A percentile compares a stretch with the other conserved stretches of the same genome.
Evolutionary conservation across 257 asterid species (phyloP).

Genomic region (Echites panduratus): DNA sequence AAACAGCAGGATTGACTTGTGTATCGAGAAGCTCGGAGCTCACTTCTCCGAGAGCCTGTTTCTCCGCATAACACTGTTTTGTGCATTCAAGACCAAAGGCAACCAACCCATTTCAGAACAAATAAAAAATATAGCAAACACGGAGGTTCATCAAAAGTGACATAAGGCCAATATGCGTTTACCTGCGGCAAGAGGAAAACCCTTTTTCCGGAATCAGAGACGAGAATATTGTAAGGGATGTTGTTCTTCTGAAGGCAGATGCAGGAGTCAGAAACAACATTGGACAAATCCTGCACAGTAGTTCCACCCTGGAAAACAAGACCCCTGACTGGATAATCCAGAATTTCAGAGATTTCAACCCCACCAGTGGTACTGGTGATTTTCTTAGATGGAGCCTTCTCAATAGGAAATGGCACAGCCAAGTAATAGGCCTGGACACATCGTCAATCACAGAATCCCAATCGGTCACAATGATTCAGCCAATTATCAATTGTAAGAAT

Average conservation of each 20-base stretch:
- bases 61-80: conserved; percentile 93
- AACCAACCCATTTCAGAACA: conserved; percentile 1
- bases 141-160: background rate
- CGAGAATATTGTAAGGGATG: conserved; percentile 77
- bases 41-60: conserved; percentile 95
- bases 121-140: background rate
- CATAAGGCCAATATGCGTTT: background rate
- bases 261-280: conserved; percentile 64
- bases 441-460: background rate
- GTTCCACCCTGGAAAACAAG: conserved; percentile 74
- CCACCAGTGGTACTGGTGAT: conserved; percentile 43
- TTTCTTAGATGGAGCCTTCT: conserved; percentile 37
- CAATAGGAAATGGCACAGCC: conserved; percentile 33
- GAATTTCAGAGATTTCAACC: conserved; percentile 58
- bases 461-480: background rate
- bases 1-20: conserved; percentile 95
- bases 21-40: conserved; percentile 85
- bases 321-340: conserved; percentile 81
- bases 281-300: conserved; percentile 56
- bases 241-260: conserved; percentile 83
- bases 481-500: background rate
- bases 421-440: conserved; percentile 32
- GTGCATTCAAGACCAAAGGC: conserved; percentile 13
- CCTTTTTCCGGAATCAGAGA: conserved; percentile 74
- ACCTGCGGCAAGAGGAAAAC: conserved; percentile 96